Evolutionary conservation across 2,329 filamentous ascomycete genomes (phyloP).

Genomic region (Harringtonia aguacate): DNA sequence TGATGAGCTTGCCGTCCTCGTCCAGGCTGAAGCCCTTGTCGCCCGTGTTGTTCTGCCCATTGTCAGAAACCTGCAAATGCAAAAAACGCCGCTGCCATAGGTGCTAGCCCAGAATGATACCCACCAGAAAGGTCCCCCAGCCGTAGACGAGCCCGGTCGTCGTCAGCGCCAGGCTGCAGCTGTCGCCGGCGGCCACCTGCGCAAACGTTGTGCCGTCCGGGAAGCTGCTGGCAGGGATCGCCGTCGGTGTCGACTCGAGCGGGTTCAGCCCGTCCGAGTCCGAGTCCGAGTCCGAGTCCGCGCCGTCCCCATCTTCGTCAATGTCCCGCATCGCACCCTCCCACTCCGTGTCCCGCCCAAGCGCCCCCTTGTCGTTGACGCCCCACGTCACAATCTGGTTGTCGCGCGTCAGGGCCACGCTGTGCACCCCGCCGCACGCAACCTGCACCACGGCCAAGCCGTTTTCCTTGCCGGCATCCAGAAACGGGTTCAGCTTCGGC

Average conservation of each 20-base stretch:
- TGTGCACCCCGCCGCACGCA: constrained; percentile 58
- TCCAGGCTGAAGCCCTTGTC: background rate
- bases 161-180: constrained; percentile 59
- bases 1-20: background rate
- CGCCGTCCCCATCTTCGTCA: background rate
- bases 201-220: constrained; percentile 18
- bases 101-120: background rate
- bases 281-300: constrained; percentile 21
- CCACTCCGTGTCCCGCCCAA: constrained; percentile 50
- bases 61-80: too few species aligned
- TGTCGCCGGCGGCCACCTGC: constrained; percentile 58
- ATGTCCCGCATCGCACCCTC: constrained; percentile 21
- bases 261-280: constrained; percentile 41
- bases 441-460: constrained; percentile 38
- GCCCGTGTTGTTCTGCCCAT: background rate
- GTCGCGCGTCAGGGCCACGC: constrained; percentile 52
- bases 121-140: constrained; percentile 58
- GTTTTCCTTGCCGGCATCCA: background rate
- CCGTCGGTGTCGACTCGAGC: constrained; percentile 44
- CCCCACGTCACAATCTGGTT: constrained; percentile 61
- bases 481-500: constrained; percentile 4
- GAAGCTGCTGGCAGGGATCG: constrained; percentile 40
- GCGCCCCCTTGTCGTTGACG: constrained; percentile 57
- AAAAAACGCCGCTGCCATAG: too few species aligned
- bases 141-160: constrained; percentile 63